Conservation (phyloP, 306 rosid species). For the Cicer cuneatum region DNA sequence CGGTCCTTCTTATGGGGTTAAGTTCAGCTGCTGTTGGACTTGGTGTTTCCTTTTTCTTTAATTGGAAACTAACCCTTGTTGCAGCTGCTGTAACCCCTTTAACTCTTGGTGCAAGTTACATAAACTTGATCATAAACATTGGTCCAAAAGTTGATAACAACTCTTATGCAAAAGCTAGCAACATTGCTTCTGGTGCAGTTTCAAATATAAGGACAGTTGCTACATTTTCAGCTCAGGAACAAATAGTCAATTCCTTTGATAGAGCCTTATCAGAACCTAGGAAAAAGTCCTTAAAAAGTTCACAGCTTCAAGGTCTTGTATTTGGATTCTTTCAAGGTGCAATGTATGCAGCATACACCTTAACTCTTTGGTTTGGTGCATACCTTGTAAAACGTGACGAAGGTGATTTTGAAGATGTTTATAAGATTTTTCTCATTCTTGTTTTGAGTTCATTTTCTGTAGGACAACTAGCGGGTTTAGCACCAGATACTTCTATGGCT, state of each 20-base stretch:
- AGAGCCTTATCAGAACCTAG: slow-evolving; percentile 70
- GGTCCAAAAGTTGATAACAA: slow-evolving; percentile 73
- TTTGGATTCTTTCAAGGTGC: slow-evolving; percentile 82
- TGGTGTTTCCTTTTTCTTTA: slow-evolving; percentile 59
- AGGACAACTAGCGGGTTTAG: slow-evolving; percentile 89
- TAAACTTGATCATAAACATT: slow-evolving; percentile 72
- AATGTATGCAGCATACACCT: slow-evolving; percentile 83
- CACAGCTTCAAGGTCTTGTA: slow-evolving; percentile 73
- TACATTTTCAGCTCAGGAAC: slow-evolving; percentile 88
- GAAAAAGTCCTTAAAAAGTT: slow-evolving; percentile 59
- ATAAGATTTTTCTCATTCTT: slow-evolving; percentile 84
- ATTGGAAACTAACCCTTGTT: slow-evolving; percentile 67
- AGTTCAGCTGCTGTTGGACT: slow-evolving; percentile 80
- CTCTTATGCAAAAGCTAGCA: slow-evolving; percentile 83
- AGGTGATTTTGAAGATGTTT: slow-evolving; percentile 65
- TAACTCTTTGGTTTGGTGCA: slow-evolving; percentile 82
- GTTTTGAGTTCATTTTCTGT: slow-evolving; percentile 94
- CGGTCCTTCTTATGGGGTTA: slow-evolving; percentile 89
- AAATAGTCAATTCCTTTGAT: slow-evolving; percentile 71
- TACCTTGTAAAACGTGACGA: slow-evolving; percentile 56
- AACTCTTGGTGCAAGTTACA: slow-evolving; percentile 90
- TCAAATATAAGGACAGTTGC: slow-evolving; percentile 84
- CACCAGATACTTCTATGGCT: slow-evolving; percentile 89
- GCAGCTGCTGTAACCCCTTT: slow-evolving; percentile 85
- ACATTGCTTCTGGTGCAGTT: slow-evolving; percentile 87